phyloP scores from a whole-genome alignment of 768 basidiomycete genomes.

The Pleurotus giganteus region DNA sequence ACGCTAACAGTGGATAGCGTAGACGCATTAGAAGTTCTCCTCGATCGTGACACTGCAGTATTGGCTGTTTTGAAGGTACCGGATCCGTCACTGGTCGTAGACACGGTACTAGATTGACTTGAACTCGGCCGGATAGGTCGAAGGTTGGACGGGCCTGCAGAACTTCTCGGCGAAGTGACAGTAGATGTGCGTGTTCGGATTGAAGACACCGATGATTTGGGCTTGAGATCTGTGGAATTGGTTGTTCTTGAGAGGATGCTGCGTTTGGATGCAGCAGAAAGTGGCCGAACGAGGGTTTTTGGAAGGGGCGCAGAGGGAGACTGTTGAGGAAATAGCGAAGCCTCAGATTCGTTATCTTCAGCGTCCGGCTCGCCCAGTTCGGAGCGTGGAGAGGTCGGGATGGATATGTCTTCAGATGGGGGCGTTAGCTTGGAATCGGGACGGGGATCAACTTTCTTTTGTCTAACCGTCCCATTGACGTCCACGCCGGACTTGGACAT shows the following conservation, averaged over 20 bases:
- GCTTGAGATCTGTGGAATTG: slow-evolving; percentile 15
- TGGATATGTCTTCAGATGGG: slow-evolving; percentile 20
- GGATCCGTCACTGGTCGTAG: slow-evolving; percentile 33
- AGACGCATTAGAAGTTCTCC: slow-evolving; percentile 31
- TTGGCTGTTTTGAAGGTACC: slow-evolving; percentile 46
- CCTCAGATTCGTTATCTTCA: neutral
- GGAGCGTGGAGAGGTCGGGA: slow-evolving; percentile 16
- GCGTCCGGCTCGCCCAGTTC: slow-evolving; percentile 19
- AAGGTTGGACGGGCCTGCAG: slow-evolving; percentile 13
- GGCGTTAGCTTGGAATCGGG: slow-evolving; percentile 79
- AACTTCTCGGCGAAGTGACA: slow-evolving; percentile 22
- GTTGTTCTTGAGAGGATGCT: slow-evolving; percentile 3
- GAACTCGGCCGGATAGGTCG: slow-evolving; percentile 13
- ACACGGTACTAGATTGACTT: slow-evolving; percentile 14
- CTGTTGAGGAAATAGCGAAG: neutral
- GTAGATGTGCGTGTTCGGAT: slow-evolving; percentile 29
- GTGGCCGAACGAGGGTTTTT: slow-evolving; percentile 8
- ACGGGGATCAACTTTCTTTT: slow-evolving; percentile 23
- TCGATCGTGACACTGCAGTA: slow-evolving; percentile 28
- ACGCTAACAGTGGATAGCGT: slow-evolving; percentile 18
- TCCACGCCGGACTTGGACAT: slow-evolving; percentile 18
- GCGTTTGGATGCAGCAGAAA: neutral
- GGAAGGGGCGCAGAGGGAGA: slow-evolving; percentile 10
- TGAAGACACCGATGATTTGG: slow-evolving; percentile 32
- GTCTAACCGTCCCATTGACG: neutral